Base-by-base conservation (phyloP, 768 basidiomycete species). In the Hericium erinaceus region DNA sequence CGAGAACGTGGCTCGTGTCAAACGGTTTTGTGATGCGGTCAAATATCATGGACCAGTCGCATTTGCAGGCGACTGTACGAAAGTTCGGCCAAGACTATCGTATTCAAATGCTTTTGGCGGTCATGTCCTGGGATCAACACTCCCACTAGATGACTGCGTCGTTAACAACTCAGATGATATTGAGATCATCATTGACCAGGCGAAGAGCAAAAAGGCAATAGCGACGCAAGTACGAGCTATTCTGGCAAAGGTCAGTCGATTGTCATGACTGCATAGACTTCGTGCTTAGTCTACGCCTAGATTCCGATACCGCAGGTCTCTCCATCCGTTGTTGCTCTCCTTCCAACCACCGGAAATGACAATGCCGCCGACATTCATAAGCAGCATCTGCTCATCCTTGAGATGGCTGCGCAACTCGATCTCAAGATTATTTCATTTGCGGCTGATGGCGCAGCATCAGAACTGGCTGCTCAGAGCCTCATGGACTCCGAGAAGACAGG, bases 141-240 rank as follows among this genome's bases (percentile, higher is more conserved):
- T 65, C 3, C 60, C 64, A 15, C 59, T 70, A 1, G 26, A 58
- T 0, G 57, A 67, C 4, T 66, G 66, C 33, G 64, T 65, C 6
- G 67, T 67, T 0, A 64, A 69, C 2, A 48, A 64, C 39, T 48
- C 48, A 0, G 64, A 65, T 1, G 68, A 70, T 39, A 68, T 72
- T 38, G 65, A 67, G 18, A 18, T 48, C 1, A 61, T 69, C 7
- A 65, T 69, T 20, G 55, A 58, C 0, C 55, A 60, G 1, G 59
- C 67, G 1, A 60, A 55, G 4, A 57, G 64, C 12, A 39, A 63
- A 4, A 66, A 67, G 3, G 64, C 65, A 0, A 22, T 60, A 3
- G 69, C 69, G 0, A 58, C 61, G 0, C 69, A 72, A 60, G 65
- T 64, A 20, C 48, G 65, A 1, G 69, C 66, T 2, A 67, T 71